A percentile compares a stretch with the other conserved stretches of the same genome.
Evolutionary conservation across 2,329 filamentous ascomycete species (phyloP).

Genomic region (Aspergillus pseudotamarii): DNA sequence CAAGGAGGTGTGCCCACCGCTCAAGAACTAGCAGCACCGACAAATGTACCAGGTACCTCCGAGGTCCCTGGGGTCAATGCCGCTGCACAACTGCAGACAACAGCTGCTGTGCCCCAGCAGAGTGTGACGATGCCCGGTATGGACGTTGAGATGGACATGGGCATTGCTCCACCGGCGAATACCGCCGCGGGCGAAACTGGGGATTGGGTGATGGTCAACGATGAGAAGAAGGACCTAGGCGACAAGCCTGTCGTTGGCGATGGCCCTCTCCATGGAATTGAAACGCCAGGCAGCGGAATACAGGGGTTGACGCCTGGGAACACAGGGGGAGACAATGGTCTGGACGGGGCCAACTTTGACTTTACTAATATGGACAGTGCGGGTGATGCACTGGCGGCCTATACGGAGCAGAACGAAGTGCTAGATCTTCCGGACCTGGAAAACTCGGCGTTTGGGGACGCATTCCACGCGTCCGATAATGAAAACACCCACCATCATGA

Average conservation of each 20-base stretch:
- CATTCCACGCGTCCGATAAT: constrained; percentile 66
- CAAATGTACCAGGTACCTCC: constrained; percentile 1
- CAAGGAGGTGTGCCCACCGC: constrained; percentile 54
- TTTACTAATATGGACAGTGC: constrained; percentile 64
- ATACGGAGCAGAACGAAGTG: constrained; percentile 60
- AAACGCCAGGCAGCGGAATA: constrained; percentile 27
- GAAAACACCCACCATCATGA: constrained; percentile 45
- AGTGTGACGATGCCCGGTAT: constrained; percentile 23
- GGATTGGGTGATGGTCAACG: constrained; percentile 77
- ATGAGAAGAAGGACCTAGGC: constrained; percentile 54
- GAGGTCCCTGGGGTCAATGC: constrained; percentile 6
- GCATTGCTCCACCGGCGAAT: constrained; percentile 41
- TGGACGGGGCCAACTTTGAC: constrained; percentile 47
- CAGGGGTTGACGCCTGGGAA: constrained; percentile 28
- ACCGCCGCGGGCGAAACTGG: constrained; percentile 54
- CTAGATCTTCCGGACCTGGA: constrained; percentile 66
- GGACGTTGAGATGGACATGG: constrained; percentile 58
- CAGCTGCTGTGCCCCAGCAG: constrained; percentile 22
- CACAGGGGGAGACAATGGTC: constrained; percentile 30
- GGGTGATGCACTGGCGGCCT: constrained; percentile 70
- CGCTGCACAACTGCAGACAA: constrained; percentile 11
- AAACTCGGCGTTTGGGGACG: constrained; percentile 81
- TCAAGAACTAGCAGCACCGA: constrained; percentile 57
- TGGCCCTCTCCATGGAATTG: constrained; percentile 11
- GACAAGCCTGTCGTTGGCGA: constrained; percentile 21